A percentile compares a stretch with the other conserved stretches of the same genome.
phyloP scores from a whole-genome alignment of 163 green algal genomes.

The Scenedesmus sp. region DNA sequence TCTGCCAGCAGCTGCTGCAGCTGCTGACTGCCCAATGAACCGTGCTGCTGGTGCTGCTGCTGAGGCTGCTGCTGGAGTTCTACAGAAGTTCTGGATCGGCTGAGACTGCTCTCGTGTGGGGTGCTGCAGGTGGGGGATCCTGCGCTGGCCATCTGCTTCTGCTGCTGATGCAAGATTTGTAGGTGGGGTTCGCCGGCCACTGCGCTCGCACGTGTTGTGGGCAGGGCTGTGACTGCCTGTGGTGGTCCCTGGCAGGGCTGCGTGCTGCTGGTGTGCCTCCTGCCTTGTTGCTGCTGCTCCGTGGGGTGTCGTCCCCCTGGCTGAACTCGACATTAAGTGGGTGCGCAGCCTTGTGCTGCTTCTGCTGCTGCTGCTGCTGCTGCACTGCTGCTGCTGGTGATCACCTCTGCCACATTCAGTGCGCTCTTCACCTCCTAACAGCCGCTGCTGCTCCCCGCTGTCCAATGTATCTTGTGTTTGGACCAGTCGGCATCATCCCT shows the following conservation, averaged over 20 bases:
- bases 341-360: neutral
- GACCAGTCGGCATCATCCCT: neutral
- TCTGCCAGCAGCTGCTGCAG: slow-evolving; percentile 30
- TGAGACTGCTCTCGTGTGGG: too few species aligned
- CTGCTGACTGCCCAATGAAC: neutral
- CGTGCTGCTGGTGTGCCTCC: neutral
- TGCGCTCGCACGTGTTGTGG: neutral
- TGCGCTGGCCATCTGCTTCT: neutral
- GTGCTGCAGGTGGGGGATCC: neutral
- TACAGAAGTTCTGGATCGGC: neutral
- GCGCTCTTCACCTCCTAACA: neutral
- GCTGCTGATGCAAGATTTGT: neutral
- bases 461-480: neutral
- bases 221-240: neutral
- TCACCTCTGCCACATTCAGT: neutral
- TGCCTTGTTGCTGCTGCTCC: slow-evolving; percentile 13
- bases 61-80: neutral
- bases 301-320: neutral
- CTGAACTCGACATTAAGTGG: neutral
- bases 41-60: neutral
- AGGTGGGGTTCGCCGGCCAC: neutral
- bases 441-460: neutral
- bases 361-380: neutral
- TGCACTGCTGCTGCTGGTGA: neutral
- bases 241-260: neutral